Conservation (phyloP, 78 protist genomes). For the Dictyostelium discoideum region DNA sequence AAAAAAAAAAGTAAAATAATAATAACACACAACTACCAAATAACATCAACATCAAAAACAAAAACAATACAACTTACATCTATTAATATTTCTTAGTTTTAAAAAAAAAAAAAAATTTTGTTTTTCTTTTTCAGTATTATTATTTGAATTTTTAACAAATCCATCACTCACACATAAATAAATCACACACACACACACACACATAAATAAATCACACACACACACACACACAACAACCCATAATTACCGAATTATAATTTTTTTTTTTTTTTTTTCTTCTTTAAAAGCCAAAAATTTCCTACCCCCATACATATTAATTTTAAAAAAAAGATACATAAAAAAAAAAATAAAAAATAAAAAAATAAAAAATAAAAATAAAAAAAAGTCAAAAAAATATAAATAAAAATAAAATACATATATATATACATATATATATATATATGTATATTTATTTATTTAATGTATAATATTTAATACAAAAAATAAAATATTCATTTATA, state of each 20-base stretch:
- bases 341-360: background rate
- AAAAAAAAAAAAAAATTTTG: background rate
- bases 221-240: background rate
- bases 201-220: background rate
- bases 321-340: too few species aligned
- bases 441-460: too few species aligned
- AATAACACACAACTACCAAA: background rate
- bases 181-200: background rate
- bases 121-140: background rate
- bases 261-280: too few species aligned
- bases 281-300: background rate
- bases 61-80: background rate
- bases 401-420: too few species aligned
- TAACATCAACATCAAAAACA: background rate
- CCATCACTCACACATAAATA: background rate
- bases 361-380: background rate
- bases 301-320: background rate
- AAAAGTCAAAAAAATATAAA: background rate
- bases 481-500: background rate
- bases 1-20: background rate
- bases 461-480: background rate
- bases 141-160: background rate
- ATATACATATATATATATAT: too few species aligned
- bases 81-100: background rate
- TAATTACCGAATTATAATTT: too few species aligned